Evolutionary conservation across 2,329 filamentous ascomycete species (phyloP), one percentile per base, ranked within the genome.

Genomic region (Neofusicoccum umdonicola): DNA sequence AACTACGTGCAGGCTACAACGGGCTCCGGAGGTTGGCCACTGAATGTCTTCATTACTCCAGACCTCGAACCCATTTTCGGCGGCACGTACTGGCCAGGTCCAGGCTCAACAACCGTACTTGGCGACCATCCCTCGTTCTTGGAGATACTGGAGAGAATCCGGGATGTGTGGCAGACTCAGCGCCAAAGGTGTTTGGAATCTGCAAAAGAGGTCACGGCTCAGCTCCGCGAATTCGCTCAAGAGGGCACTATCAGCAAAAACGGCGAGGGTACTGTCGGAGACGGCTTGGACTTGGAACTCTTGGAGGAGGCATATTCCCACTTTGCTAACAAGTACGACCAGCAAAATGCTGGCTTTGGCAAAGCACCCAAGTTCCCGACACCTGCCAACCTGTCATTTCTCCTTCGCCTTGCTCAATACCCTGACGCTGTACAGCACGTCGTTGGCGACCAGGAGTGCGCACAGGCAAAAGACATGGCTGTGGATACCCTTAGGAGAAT

Each of bases 1-100:
- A 97, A 97, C 80, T 99, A 97, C 77, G 90, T 97, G 45, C 93
- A 97, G 76, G 94, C 94, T 1, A 94, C 95, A 11, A 96, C 90
- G 65, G 93, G 91, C 19, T 89, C 87, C 1, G 94, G 93, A 9
- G 95, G 95, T 44, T 98, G 95, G 93, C 95, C 95, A 0, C 80
- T 98, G 66, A 98, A 97, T 73, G 89, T 97, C n/a, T 98, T 99
- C 75, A 84, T 98, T 35, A 99, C 95, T 0, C 93, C 95, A 0
- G 89, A 96, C 69, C 84, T 98, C 31, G 90, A 97, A 73, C 95
- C 95, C 0, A 90, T 99, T 9, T 98, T 97, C 78, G 95, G 95
- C 42, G 94, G 94, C 27, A 97, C 94, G 8, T 98, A 97, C 77
- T 98, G 93, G 91, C 92, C 93, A 3, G 91, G 91, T 0, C 91